Percentiles rank a stretch among this genome's conserved stretches.
These are phyloP conservation scores for Phytophthora tubulina DNA, from an alignment of 352 stramenopile genomes.

Conservation along the genomic window DNA sequence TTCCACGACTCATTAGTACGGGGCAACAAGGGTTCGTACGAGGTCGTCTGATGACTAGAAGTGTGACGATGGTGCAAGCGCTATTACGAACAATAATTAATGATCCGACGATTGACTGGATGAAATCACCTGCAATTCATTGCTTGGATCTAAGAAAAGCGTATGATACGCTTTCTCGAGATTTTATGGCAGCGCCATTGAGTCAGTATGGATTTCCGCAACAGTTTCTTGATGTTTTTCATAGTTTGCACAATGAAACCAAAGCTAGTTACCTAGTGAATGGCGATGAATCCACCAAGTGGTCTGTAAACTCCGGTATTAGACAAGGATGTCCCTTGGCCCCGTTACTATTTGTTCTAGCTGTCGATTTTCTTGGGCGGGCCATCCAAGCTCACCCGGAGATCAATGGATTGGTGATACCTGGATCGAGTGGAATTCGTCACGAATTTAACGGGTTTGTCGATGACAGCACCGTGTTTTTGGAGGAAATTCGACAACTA, in stretches of 20 bases:
- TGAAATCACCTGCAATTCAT: background rate
- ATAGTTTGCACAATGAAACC: conserved; percentile 1
- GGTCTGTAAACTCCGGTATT: conserved; percentile 13
- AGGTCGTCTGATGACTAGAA: background rate
- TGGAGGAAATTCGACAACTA: background rate
- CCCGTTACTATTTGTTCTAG: conserved; percentile 15
- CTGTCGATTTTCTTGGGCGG: background rate
- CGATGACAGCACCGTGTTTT: conserved; percentile 13
- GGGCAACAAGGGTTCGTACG: conserved; percentile 24
- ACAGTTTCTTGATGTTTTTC: background rate
- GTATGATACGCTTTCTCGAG: background rate
- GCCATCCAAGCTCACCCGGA: background rate
- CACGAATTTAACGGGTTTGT: conserved; percentile 17
- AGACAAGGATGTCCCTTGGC: conserved; percentile 16
- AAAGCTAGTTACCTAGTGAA: conserved; percentile 1
- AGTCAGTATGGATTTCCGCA: background rate
- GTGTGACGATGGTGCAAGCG: conserved; percentile 1
- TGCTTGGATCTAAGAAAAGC: background rate
- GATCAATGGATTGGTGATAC: conserved; percentile 3
- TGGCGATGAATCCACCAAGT: conserved; percentile 7
- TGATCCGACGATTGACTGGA: background rate
- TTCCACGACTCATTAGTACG: conserved; percentile 5
- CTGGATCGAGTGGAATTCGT: background rate
- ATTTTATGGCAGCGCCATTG: background rate
- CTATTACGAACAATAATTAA: background rate